Evolutionary conservation across 352 stramenopile species (phyloP), one percentile per base, ranked within the genome.

Genomic region (Pythium pyrilobum): DNA sequence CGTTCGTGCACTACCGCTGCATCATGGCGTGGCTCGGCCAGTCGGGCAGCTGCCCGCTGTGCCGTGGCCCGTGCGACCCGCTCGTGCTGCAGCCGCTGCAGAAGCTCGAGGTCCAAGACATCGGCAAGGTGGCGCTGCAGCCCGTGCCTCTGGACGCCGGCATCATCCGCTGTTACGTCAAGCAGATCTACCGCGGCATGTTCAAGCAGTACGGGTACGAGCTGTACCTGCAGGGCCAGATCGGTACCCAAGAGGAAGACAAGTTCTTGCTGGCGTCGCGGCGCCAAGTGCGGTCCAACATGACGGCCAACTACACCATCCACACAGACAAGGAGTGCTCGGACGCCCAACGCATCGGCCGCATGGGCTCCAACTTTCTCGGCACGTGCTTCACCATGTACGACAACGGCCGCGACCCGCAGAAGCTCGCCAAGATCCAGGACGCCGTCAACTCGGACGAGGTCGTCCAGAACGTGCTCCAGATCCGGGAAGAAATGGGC

Each of bases 161-260:
- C 5, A 94, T 94, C 56, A 89, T 94, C 47, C 81, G 84, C 16
- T 94, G 84, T 66, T 92, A 92, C 44, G 84, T 94, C 15, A 91
- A 92, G 57, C 81, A 94, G 33, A 82, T 92, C 47, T 92, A 94
- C 61, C 72, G 81, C 25, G 84, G 84, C 1, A 75, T 94, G 69
- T 92, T 94, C 67, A 92, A 92, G 59, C 80, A 89, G 64, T 94
- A 92, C 46, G 73, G 76, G 29, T 94, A 94, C 28, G 84, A 94
- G 28, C 54, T 94, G 52, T 92, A 87, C 33, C 59, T 94, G 0
- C 84, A 94, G 39, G 84, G 81, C 11, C 81, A 91, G 57, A 88
- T 92, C 49, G 81, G 81, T 0, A 92, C 81, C 9, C 77, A 89
- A 43, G 84, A 92, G 52, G 77, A 87, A 52, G 84, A 94, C 57